phyloP scores from a whole-genome alignment of 495 filamentous ascomycete genomes.

The Cryomyces minteri region DNA sequence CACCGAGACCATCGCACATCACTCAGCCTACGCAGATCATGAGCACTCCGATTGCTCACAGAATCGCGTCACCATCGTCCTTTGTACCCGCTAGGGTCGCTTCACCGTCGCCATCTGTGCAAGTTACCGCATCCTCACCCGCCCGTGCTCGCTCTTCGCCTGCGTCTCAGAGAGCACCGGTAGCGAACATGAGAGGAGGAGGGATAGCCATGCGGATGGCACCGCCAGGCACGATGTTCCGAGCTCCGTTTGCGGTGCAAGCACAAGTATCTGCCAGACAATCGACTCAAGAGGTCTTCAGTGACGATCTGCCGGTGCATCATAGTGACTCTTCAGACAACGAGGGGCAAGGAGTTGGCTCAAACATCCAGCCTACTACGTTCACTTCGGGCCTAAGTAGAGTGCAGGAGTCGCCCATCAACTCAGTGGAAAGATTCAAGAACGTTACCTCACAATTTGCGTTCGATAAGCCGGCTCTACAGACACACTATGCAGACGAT shows the following conservation, averaged over 20 bases:
- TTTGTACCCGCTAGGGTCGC: constrained; percentile 40
- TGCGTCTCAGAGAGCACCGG: constrained; percentile 1
- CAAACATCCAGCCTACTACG: constrained; percentile 17
- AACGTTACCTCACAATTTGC: neutral
- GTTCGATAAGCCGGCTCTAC: constrained; percentile 3
- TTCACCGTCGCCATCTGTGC: constrained; percentile 55
- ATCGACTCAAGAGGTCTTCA: constrained; percentile 4
- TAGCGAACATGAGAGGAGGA: neutral
- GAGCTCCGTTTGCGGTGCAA: constrained; percentile 26
- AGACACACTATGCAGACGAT: constrained; percentile 28
- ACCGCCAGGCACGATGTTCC: constrained; percentile 58
- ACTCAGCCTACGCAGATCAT: constrained; percentile 12
- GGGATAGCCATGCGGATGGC: constrained; percentile 44
- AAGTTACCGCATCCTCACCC: constrained; percentile 26
- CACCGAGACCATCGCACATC: constrained; percentile 1
- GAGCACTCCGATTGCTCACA: neutral
- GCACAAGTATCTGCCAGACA: constrained; percentile 6
- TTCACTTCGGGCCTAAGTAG: constrained; percentile 9
- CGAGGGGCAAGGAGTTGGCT: constrained; percentile 7
- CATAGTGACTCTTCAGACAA: constrained; percentile 7
- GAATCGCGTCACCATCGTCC: constrained; percentile 5
- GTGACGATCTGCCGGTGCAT: constrained; percentile 12
- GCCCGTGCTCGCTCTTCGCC: constrained; percentile 13
- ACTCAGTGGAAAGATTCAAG: neutral
- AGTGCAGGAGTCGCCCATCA: neutral